Conservation (phyloP, 129 eudicot species). For the Arctium minus region DNA sequence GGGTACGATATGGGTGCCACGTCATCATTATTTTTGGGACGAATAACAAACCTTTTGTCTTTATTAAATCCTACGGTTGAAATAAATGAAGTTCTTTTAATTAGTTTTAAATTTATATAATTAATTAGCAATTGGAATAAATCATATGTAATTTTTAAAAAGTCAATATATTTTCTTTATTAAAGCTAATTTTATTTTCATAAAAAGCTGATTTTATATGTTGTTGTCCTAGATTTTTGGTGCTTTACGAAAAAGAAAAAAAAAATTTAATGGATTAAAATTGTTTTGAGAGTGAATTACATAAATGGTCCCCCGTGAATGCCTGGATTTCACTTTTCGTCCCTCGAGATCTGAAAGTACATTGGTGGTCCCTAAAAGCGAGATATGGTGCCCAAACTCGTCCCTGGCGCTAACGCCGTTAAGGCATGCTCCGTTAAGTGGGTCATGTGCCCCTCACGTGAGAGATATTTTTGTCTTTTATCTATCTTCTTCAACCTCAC, state of each 20-base stretch:
- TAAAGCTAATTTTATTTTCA: conserved; percentile 11
- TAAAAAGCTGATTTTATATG: conserved; percentile 17
- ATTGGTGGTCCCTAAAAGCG: too few relatives aligned
- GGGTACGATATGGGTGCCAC: conserved; percentile 12
- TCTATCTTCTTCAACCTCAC: too few relatives aligned
- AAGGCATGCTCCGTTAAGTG: too few relatives aligned
- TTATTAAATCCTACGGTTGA: conserved; percentile 19
- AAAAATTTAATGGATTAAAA: neutral
- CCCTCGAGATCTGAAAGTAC: too few relatives aligned
- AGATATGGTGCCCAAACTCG: too few relatives aligned
- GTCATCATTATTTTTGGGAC: conserved; percentile 18
- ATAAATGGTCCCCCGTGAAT: too few relatives aligned
- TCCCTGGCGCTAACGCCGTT: too few relatives aligned
- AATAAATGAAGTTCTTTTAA: neutral
- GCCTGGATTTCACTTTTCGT: too few relatives aligned
- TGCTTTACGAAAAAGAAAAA: neutral
- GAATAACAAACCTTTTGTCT: conserved; percentile 18
- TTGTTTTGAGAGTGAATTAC: too few relatives aligned
- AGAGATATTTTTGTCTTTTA: too few relatives aligned
- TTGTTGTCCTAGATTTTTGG: neutral
- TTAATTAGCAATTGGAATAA: conserved; percentile 1
- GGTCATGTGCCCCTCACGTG: too few relatives aligned
- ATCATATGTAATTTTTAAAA: neutral
- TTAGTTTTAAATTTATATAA: neutral
- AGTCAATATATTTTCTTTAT: conserved; percentile 9